phyloP scores from a whole-genome alignment of 352 stramenopile species.

The Globisporangium polare region DNA sequence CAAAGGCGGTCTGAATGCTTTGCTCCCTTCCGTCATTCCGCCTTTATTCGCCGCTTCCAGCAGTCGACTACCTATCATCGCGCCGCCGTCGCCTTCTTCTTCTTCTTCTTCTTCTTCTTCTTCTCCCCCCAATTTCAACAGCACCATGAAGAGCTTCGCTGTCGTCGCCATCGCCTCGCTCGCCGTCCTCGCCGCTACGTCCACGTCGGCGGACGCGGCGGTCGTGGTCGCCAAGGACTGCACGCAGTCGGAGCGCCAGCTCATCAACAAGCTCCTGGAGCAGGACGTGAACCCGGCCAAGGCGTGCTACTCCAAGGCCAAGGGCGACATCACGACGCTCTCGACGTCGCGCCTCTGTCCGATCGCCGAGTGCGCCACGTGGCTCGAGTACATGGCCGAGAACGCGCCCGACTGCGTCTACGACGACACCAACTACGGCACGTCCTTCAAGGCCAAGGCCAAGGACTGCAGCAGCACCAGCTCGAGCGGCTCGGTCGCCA shows the following conservation, averaged over 20 bases:
- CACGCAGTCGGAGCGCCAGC: slow-evolving; percentile 42
- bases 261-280: slow-evolving; percentile 54
- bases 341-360: slow-evolving; percentile 51
- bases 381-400: slow-evolving; percentile 53
- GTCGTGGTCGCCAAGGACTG: slow-evolving; percentile 40
- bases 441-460: slow-evolving; percentile 37
- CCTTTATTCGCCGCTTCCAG: slow-evolving; percentile 17
- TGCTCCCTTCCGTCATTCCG: slow-evolving; percentile 15
- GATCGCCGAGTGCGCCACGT: slow-evolving; percentile 40
- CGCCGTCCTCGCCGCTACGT: slow-evolving; percentile 8
- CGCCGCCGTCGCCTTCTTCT: neutral
- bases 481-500: slow-evolving; percentile 7
- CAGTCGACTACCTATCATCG: slow-evolving; percentile 17
- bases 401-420: slow-evolving; percentile 58
- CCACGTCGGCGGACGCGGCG: slow-evolving; percentile 9
- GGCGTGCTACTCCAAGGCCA: slow-evolving; percentile 44
- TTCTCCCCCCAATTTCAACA: no score
- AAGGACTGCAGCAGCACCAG: slow-evolving; percentile 33
- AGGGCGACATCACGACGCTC: slow-evolving; percentile 44
- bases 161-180: slow-evolving; percentile 15
- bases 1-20: neutral
- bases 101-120: neutral
- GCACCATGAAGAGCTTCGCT: slow-evolving; percentile 35
- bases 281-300: slow-evolving; percentile 56
- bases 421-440: slow-evolving; percentile 59